Evolutionary conservation across 768 basidiomycete species (phyloP), one percentile per base, ranked within the genome.

Genomic region (Tulasnella sp.): DNA sequence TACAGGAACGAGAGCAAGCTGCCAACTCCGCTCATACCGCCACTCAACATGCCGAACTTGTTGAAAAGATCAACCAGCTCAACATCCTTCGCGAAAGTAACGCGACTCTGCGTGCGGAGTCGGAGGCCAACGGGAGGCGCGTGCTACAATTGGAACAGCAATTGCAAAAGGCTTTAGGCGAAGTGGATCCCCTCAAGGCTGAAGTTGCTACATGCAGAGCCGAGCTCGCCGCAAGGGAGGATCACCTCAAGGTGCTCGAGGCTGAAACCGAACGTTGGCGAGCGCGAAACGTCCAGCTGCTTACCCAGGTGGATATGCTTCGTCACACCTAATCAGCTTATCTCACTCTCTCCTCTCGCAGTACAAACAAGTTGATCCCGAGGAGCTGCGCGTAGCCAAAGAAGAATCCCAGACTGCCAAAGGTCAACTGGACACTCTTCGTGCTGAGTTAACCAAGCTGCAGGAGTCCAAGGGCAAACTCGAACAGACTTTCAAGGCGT

Each of bases 1-100:
- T 19, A 68, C 73, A 94, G 91, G 93, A 95, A 79, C 89, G 93
- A 19, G 90, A 92, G 76, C 87, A 87, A 68, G 90, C 90, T 1
- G 85, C 90, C 6, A 85, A 90, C 76, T 83, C 86, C 19, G 86
- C 89, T 7, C 83, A 89, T 0, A 91, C 90, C 0, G 87, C 90
- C 39, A 84, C 89, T 2, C 91, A 94, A 75, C 94, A 95, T 74
- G 86, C 88, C 17, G 92, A 94, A 77, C 86, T 95, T 67, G 82
- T 95, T 65, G 91, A 94, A 79, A 85, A 90, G 74, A 94, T 94
- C 79, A 91, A 92, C 74, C 91, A 94, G 75, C 84, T 93, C 74
- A 94, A 92, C 71, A 86, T 95, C 69, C 81, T 95, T 2, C 87
- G 92, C 41, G 93, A 95, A 80, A 94, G 92, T 81, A 95, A 95